Evolutionary conservation across 2,329 filamentous ascomycete species (phyloP).

Genomic region (Alternaria sp.): DNA sequence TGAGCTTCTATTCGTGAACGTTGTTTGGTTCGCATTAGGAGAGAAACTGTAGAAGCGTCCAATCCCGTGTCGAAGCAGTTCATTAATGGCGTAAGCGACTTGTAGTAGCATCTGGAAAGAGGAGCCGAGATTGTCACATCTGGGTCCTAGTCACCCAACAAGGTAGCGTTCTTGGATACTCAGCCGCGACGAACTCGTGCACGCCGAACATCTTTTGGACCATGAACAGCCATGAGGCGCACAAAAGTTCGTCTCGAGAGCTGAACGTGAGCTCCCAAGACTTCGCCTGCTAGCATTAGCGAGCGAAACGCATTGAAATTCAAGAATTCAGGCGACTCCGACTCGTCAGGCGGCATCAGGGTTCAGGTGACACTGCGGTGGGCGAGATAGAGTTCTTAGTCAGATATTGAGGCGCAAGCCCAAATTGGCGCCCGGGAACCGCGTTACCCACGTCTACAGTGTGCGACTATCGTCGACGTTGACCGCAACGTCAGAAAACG

Average conservation of each 20-base stretch:
- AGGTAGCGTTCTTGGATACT: neutral
- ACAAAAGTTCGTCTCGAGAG: neutral
- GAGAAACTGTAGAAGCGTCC: neutral
- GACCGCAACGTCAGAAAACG: neutral
- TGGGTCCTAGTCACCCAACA: neutral
- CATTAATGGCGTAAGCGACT: neutral
- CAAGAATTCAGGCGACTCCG: conserved; percentile 5
- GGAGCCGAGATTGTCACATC: neutral
- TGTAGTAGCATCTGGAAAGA: neutral
- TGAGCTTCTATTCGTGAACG: neutral
- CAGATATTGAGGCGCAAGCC: conserved; percentile 30
- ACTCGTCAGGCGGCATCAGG: conserved; percentile 10
- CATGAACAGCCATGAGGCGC: conserved; percentile 1
- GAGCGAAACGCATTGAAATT: neutral
- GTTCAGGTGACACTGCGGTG: conserved; percentile 24
- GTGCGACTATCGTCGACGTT: neutral
- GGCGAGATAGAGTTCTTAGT: conserved; percentile 36
- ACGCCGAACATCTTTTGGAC: neutral
- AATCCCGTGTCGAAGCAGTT: neutral
- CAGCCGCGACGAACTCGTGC: neutral
- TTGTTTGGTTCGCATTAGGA: neutral
- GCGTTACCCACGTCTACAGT: neutral
- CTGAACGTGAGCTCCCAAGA: conserved; percentile 2
- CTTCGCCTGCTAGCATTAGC: neutral
- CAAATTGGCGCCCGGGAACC: conserved; percentile 9